Conservation (phyloP, 331 rosid species). For the Phaseolus coccineus region DNA sequence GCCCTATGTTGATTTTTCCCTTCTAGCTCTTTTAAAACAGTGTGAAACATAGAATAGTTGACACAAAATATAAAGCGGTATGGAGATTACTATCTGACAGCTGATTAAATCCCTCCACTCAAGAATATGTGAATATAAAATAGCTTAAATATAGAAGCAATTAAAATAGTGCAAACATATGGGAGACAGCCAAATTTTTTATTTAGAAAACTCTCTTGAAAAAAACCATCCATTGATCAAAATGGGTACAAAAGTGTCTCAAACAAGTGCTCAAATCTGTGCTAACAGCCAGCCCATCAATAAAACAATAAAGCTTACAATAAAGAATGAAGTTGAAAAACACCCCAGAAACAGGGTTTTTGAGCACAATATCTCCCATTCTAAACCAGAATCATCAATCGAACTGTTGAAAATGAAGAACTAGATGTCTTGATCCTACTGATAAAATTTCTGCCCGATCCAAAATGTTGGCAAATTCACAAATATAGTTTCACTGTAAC, state of each 20-base stretch:
- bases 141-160: too few relatives aligned
- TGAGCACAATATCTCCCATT: neutral
- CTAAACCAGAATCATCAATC: neutral
- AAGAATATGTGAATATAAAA: neutral
- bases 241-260: neutral
- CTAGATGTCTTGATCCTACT: neutral
- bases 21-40: constrained; percentile 14
- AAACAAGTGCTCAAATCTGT: neutral
- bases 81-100: constrained; percentile 26
- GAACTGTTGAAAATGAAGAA: neutral
- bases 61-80: neutral
- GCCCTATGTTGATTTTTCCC: constrained; percentile 21
- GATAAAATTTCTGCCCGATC: neutral
- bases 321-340: neutral
- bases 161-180: neutral
- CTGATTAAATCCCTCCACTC: neutral
- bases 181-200: neutral
- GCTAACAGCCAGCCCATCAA: neutral
- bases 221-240: neutral
- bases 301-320: neutral
- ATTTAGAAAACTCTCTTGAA: neutral
- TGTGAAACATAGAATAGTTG: constrained; percentile 24
- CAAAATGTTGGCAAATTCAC: neutral
- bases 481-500: neutral
- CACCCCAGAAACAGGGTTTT: neutral